A percentile compares a stretch with the other conserved stretches of the same genome.
These are phyloP conservation scores for Pyrus hybrid DNA, from an alignment of 331 rosid genomes.

Conservation along the genomic window DNA sequence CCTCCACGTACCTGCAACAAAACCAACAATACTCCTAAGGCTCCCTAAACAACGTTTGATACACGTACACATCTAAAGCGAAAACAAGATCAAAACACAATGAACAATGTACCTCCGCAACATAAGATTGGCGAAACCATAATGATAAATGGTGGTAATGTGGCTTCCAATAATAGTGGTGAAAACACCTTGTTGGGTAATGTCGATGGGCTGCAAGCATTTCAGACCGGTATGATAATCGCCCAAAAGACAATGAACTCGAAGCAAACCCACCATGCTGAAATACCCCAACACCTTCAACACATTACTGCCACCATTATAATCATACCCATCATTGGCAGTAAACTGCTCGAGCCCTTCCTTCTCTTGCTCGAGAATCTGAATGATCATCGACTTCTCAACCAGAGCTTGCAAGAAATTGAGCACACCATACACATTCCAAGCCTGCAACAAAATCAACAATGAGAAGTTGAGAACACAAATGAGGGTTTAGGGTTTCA, in stretches of 20 bases:
- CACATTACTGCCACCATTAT: slow-evolving; percentile 89
- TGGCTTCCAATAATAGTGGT: slow-evolving; percentile 87
- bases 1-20: slow-evolving; percentile 72
- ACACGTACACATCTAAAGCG: neutral
- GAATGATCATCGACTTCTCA: slow-evolving; percentile 75
- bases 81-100: neutral
- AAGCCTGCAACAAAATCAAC: slow-evolving; percentile 42
- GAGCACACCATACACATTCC: slow-evolving; percentile 92
- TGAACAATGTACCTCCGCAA: slow-evolving; percentile 53
- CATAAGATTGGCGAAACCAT: slow-evolving; percentile 97
- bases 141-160: slow-evolving; percentile 85
- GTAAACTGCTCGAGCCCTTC: slow-evolving; percentile 86
- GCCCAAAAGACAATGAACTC: slow-evolving; percentile 92
- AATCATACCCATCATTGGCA: slow-evolving; percentile 84
- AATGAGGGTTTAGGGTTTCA: neutral
- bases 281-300: slow-evolving; percentile 95
- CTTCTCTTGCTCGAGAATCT: slow-evolving; percentile 88
- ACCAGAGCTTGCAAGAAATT: slow-evolving; percentile 94
- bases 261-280: slow-evolving; percentile 91
- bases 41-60: neutral
- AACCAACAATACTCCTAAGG: neutral
- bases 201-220: slow-evolving; percentile 75
- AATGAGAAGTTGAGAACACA: neutral
- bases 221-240: slow-evolving; percentile 92
- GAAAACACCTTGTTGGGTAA: slow-evolving; percentile 83